Evolutionary conservation across 1,139 yeast genomes (phyloP), one percentile per base, ranked within the genome.

Genomic region (Lodderomyces theae): DNA sequence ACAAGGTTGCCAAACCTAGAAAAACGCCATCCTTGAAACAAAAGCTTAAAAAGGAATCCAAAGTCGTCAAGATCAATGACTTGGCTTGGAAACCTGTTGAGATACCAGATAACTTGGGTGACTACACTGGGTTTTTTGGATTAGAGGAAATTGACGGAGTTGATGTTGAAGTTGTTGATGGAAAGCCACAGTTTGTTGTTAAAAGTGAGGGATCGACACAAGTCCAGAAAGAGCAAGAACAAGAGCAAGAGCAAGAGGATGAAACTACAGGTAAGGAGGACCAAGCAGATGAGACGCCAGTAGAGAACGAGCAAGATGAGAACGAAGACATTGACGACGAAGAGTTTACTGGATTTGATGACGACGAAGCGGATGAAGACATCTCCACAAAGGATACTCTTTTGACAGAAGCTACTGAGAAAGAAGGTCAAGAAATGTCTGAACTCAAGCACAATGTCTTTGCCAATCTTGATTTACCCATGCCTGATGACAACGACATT

Each of bases 141-240:
- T 65, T 92, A 33, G 97, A 92, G 60, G 98, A 92, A 59, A 77
- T 92, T 40, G 97, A 89, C 41, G 97, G 96, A 21, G 97, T 90
- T 18, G 90, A 78, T 52, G 90, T 90, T 4, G 77, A 77, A 47
- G 71, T 79, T 42, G 78, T 80, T 3, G 69, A 79, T 42, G 95
- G 95, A 12, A 68, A 70, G 46, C 79, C 83, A 0, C 75, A 77
- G 50, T 86, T 86, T 53, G 62, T 78, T 18, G 78, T 80, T 3
- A 72, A 68, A n/a, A n/a, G n/a, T n/a, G 40, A 81, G 78, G 32
- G 64, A 66, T 8, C 54, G 54, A 13, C 44, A 41, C 12, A 42
- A 39, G 48, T 41, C 11, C 44, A 42, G 16, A 38, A 30, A 4
- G 43, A 41, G 34, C 52, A 56, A 34, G 51, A 47, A 19, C 51